Evolutionary conservation across 208 protist species (phyloP), one percentile per base, ranked within the genome.

Genomic region (Trypanosoma melophagium): DNA sequence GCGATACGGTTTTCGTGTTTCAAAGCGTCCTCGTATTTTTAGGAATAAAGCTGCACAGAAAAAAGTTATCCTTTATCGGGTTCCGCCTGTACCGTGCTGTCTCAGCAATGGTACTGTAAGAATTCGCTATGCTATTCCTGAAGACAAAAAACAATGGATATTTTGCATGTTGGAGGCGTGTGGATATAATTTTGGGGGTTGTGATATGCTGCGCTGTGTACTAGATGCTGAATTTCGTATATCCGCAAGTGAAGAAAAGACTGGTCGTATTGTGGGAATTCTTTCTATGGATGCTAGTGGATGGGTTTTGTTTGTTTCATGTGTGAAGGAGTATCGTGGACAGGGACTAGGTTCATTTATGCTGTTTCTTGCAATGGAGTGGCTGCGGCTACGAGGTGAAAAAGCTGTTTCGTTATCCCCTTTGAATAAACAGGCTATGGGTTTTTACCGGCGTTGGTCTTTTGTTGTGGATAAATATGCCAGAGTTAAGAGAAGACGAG

Each of bases 361-460:
- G 52, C 62, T 86, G 14, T 86, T 86, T 58, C 47, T 86, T n/a
- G 76, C 69, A 24, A 57, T 86, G 60, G 76, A 86, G 44, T 86
- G 80, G 77, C 35, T 64, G 3, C 60, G 80, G 31, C 19, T 47
- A 31, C 66, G 61, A 41, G 59, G 56, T 49, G 67, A 35, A 3
- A 9, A 35, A 9, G 56, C 56, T 9, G 74, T 79, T 50, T 62
- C 73, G 2, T 50, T 86, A 38, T 69, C 76, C 1, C 80, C 80
- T 19, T 62, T 82, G 41, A 59, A 72, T 40, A 24, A 31, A 14
- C 28, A 41, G 1, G 62, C 77, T 13, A 40, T 76, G 2, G 9
- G 45, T 21, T 86, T 79, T 59, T 86, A 86, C 31, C 28, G 55
- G 12, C 62, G 69, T 13, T 86, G 80, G 77, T 59, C 73, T 1